These are phyloP conservation scores for Fibroporia radiculosa DNA, from an alignment of 768 basidiomycete species.

Conservation along the genomic window DNA sequence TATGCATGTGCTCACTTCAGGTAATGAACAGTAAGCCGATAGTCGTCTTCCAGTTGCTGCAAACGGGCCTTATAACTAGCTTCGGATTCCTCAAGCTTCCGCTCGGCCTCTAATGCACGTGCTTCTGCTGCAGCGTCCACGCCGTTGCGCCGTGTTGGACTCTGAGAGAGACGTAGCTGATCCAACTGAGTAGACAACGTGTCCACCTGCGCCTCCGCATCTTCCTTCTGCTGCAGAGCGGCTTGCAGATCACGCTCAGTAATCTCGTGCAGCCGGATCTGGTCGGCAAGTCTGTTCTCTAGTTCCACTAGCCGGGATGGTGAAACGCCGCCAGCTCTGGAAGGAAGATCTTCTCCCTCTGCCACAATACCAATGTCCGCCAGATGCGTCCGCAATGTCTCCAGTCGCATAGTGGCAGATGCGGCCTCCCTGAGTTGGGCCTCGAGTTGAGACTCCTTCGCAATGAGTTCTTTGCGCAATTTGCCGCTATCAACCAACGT, in stretches of 20 bases:
- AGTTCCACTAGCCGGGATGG: conserved; percentile 57
- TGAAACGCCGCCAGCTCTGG: conserved; percentile 21
- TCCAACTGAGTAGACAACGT: conserved; percentile 63
- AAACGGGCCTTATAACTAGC: conserved; percentile 70
- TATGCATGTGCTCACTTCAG: conserved; percentile 66
- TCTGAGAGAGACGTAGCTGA: conserved; percentile 50
- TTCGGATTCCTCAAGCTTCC: conserved; percentile 73
- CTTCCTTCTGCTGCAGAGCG: conserved; percentile 57
- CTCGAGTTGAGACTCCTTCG: conserved; percentile 55
- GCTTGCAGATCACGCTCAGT: conserved; percentile 70
- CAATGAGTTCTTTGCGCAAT: conserved; percentile 59
- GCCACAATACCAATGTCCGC: conserved; percentile 80
- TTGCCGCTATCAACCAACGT: conserved; percentile 63
- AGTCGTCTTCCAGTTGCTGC: conserved; percentile 90
- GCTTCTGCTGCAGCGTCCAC: conserved; percentile 34
- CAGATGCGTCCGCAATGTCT: conserved; percentile 78
- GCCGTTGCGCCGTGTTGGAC: conserved; percentile 31
- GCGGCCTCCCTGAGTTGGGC: conserved; percentile 59
- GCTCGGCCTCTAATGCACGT: conserved; percentile 63
- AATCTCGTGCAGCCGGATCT: conserved; percentile 61
- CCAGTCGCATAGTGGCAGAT: conserved; percentile 66
- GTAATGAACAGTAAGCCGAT: conserved; percentile 94
- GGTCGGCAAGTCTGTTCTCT: conserved; percentile 71
- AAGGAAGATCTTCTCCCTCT: conserved; percentile 62
- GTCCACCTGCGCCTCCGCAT: conserved; percentile 64